Percentiles rank a stretch among this genome's conserved stretches.
Evolutionary conservation across 345 rosid species (phyloP).

Genomic region (Brassica cretica): DNA sequence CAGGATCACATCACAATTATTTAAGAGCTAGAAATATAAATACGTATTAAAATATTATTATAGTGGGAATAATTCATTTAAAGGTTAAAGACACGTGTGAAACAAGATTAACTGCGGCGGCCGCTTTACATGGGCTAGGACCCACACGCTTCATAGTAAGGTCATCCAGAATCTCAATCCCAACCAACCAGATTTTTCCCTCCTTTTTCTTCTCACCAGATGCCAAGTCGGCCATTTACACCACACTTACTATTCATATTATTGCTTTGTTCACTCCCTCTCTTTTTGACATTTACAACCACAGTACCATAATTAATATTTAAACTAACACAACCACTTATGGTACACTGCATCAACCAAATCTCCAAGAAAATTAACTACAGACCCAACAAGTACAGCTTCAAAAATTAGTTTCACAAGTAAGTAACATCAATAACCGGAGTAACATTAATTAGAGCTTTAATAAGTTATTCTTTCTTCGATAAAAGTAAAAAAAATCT

Average conservation of each 20-base stretch:
- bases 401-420: background rate
- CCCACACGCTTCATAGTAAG: constrained; percentile 39
- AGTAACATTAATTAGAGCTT: constrained; percentile 2
- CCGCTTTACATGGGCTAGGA: constrained; percentile 51
- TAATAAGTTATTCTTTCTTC: background rate
- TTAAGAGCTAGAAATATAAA: background rate
- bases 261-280: background rate
- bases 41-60: background rate
- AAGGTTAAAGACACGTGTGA: constrained; percentile 50
- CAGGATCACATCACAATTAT: background rate
- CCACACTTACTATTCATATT: background rate
- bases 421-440: background rate
- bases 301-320: background rate
- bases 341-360: background rate
- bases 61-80: constrained; percentile 1
- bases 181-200: constrained; percentile 44
- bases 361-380: background rate
- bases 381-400: constrained; percentile 12
- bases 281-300: background rate
- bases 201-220: constrained; percentile 19
- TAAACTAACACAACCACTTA: background rate
- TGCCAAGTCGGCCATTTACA: constrained; percentile 31
- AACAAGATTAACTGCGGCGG: constrained; percentile 46
- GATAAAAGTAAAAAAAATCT: background rate
- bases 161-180: constrained; percentile 50